phyloP scores from a whole-genome alignment of 371 early-diverging fungal species.

The Smittium culicis region DNA sequence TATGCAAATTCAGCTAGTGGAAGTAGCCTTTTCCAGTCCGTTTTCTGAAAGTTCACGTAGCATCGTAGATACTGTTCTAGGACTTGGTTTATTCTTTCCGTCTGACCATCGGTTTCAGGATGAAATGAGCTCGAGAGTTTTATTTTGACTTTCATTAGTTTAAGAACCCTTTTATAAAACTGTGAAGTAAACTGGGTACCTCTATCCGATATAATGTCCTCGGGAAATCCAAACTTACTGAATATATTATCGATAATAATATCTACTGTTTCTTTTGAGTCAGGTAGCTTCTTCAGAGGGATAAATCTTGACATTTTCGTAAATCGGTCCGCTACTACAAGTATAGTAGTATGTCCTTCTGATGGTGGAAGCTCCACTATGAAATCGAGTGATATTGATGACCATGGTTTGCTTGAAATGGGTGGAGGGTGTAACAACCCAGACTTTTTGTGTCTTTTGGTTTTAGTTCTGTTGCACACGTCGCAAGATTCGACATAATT shows the following conservation, averaged over 20 bases:
- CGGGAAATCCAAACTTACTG: neutral
- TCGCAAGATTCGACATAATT: slow-evolving; percentile 13
- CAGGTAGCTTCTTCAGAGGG: slow-evolving; percentile 17
- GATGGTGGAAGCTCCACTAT: slow-evolving; percentile 32
- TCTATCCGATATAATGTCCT: too few relatives aligned
- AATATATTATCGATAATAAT: neutral
- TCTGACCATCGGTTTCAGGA: too few relatives aligned
- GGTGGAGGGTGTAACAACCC: slow-evolving; percentile 31
- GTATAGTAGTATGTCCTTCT: slow-evolving; percentile 23
- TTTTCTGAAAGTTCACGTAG: too few relatives aligned
- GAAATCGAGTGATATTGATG: slow-evolving; percentile 36
- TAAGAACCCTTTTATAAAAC: too few relatives aligned
- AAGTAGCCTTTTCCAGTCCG: too few relatives aligned
- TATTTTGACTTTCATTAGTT: too few relatives aligned
- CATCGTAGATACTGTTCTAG: too few relatives aligned
- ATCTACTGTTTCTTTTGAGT: slow-evolving; percentile 11
- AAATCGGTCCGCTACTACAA: slow-evolving; percentile 34
- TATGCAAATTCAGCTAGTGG: too few relatives aligned
- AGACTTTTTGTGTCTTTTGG: slow-evolving; percentile 2
- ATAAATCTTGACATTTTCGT: slow-evolving; percentile 35
- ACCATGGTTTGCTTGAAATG: slow-evolving; percentile 30
- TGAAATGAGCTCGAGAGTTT: too few relatives aligned
- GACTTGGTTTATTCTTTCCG: too few relatives aligned
- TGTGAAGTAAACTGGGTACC: too few relatives aligned
- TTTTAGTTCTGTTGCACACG: slow-evolving; percentile 7